A percentile compares a stretch with the other conserved stretches of the same genome.
Evolutionary conservation across 768 basidiomycete species (phyloP).

Genomic region (Lentinula lateritia): DNA sequence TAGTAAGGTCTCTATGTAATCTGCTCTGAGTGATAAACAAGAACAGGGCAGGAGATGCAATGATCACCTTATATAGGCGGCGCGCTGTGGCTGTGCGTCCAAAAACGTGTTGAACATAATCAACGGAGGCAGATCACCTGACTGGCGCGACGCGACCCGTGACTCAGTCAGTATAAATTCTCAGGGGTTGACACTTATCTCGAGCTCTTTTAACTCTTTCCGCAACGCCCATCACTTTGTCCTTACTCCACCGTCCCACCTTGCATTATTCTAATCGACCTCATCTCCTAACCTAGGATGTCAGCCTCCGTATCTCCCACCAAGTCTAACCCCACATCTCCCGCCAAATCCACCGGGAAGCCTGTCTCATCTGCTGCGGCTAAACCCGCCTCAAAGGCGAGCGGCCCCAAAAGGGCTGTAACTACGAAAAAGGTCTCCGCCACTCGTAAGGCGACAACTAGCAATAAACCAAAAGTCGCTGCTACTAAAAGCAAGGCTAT

Average conservation of each 20-base stretch:
- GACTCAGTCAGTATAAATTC: background rate
- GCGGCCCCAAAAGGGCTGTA: conserved; percentile 15
- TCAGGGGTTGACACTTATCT: background rate
- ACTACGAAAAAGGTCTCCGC: conserved; percentile 15
- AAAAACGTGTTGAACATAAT: background rate
- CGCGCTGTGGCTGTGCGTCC: background rate
- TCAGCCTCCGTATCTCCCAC: conserved; percentile 4
- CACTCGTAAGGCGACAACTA: conserved; percentile 18
- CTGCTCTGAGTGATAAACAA: too few species aligned
- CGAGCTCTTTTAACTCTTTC: background rate
- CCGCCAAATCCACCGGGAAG: background rate
- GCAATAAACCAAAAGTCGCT: conserved; percentile 23
- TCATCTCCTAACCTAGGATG: background rate
- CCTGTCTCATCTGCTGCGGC: background rate
- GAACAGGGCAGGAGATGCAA: too few species aligned
- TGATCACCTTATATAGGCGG: background rate
- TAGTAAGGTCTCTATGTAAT: too few species aligned
- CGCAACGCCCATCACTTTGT: background rate
- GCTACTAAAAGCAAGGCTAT: conserved; percentile 25
- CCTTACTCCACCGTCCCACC: background rate
- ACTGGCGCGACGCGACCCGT: background rate
- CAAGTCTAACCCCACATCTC: background rate
- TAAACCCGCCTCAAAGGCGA: conserved; percentile 10
- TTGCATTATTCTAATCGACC: background rate
- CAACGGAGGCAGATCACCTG: background rate